Evolutionary conservation across 768 basidiomycete species (phyloP).

Genomic region (Naganishia onofrii): DNA sequence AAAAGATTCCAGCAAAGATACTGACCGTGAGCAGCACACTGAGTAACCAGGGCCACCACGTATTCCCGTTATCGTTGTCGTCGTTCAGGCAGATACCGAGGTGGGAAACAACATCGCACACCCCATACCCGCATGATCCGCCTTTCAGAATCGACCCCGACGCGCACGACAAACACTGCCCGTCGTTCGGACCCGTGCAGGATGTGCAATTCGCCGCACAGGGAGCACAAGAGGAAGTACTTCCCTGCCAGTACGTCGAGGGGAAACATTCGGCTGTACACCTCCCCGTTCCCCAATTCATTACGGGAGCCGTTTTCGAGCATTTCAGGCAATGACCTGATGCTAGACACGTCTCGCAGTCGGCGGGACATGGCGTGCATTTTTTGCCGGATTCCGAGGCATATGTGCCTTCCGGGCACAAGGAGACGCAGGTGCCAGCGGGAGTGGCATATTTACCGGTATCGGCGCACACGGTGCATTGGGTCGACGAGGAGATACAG

Average conservation of each 20-base stretch:
- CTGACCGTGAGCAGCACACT: constrained; percentile 30
- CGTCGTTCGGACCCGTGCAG: constrained; percentile 33
- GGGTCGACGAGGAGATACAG: constrained; percentile 40
- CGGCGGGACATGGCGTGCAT: constrained; percentile 42
- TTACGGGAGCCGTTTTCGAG: constrained; percentile 36
- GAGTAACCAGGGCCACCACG: constrained; percentile 35
- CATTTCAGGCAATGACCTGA: constrained; percentile 38
- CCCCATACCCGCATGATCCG: constrained; percentile 37
- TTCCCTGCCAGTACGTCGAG: constrained; percentile 38
- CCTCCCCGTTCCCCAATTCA: constrained; percentile 34
- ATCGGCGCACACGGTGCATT: constrained; percentile 41
- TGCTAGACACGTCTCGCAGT: constrained; percentile 43
- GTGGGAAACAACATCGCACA: constrained; percentile 33
- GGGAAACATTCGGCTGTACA: constrained; percentile 41
- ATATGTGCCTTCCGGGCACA: constrained; percentile 40
- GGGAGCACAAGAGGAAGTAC: constrained; percentile 35
- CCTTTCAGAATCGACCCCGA: constrained; percentile 37
- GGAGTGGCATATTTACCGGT: constrained; percentile 34
- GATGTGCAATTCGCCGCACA: constrained; percentile 41
- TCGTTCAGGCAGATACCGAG: constrained; percentile 37
- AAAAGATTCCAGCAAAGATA: constrained; percentile 20
- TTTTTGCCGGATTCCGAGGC: constrained; percentile 33
- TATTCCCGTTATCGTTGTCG: constrained; percentile 12
- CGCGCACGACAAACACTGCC: constrained; percentile 42
- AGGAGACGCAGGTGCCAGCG: constrained; percentile 36